Evolutionary conservation across 805 yeast species (phyloP).

Genomic region (Yarrowia yakushimensis): DNA sequence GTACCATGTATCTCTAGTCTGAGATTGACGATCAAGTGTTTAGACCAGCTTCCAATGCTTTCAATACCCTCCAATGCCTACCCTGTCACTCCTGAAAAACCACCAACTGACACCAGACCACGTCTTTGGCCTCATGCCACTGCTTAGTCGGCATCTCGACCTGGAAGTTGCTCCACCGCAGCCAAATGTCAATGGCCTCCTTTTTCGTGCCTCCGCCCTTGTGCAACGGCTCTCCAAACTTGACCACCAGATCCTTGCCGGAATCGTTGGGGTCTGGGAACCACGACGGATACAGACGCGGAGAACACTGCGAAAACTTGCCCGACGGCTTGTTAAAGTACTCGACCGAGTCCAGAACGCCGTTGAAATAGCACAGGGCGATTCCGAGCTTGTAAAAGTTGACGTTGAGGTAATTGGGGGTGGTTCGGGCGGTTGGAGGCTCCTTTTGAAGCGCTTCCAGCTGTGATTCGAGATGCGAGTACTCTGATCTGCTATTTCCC

Average conservation of each 20-base stretch:
- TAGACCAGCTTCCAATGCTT: no score
- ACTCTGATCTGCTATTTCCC: neutral
- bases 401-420: neutral
- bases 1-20: no score
- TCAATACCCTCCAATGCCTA: no score
- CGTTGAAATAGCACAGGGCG: constrained; percentile 27
- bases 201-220: constrained; percentile 43
- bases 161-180: constrained; percentile 41
- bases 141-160: constrained; percentile 39
- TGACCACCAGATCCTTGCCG: constrained; percentile 37
- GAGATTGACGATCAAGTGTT: no score
- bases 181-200: constrained; percentile 41
- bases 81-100: constrained; percentile 29
- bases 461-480: neutral
- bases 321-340: constrained; percentile 34
- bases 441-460: neutral
- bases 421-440: neutral
- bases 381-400: constrained; percentile 30
- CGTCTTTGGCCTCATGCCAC: constrained; percentile 40
- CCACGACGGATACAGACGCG: constrained; percentile 16
- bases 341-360: constrained; percentile 39
- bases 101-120: constrained; percentile 37
- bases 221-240: constrained; percentile 43
- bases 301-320: constrained; percentile 27
- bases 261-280: constrained; percentile 33